Conservation (phyloP, 306 rosid species). For the Hippophae gyantsensis region DNA sequence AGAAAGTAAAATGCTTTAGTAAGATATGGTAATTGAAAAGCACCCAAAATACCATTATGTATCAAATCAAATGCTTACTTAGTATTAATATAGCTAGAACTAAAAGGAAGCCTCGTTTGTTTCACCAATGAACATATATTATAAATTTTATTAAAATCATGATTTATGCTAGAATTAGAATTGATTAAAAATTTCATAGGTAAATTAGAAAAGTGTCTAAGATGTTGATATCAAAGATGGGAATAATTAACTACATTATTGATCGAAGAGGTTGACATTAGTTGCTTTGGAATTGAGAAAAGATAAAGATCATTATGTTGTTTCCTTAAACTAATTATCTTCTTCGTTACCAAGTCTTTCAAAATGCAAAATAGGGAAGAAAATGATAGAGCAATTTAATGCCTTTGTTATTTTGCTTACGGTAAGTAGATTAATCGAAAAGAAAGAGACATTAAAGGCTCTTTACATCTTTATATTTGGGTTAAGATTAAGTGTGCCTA, state of each 20-base stretch:
- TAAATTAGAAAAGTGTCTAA: neutral
- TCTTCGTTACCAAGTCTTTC: conserved; percentile 7
- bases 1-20: no score
- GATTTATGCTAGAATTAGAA: no score
- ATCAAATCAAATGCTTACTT: no score
- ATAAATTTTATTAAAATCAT: no score
- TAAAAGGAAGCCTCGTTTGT: no score
- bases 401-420: conserved; percentile 10
- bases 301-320: neutral
- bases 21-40: no score
- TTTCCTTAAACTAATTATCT: conserved; percentile 6
- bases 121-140: no score
- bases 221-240: neutral
- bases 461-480: no score
- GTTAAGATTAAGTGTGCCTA: no score
- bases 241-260: neutral
- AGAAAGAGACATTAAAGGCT: neutral
- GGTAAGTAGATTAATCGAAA: neutral
- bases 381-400: neutral
- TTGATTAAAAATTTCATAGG: neutral
- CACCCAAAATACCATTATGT: no score
- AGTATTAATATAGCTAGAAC: no score
- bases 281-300: neutral
- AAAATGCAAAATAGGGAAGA: conserved; percentile 5
- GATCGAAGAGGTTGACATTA: neutral